Base-by-base conservation (phyloP, 768 basidiomycete species). In the Lactarius pseudohatsudake region DNA sequence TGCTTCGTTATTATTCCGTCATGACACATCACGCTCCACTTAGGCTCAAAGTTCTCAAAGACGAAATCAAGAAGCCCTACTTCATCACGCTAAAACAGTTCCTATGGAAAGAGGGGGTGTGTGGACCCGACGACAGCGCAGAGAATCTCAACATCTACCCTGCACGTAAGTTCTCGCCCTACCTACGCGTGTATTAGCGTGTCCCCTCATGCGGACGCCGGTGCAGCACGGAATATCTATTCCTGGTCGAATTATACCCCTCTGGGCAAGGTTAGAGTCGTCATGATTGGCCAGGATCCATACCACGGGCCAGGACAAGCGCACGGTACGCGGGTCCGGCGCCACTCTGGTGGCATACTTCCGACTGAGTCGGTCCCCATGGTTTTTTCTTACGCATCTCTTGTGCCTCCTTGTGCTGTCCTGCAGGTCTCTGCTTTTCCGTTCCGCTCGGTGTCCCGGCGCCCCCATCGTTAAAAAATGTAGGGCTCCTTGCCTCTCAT, bases 201-300 rank as follows among this genome's bases (percentile, higher is more conserved):
- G 40, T n/a, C 11, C 20, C 10, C 30, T 43, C 41, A 62, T 32
- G 61, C 22, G 47, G 28, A 45, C 61, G 18, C 28, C n/a, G 28
- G 26, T 61, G 56, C 74, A 89, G 95, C 94, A 16, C 80, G 82
- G 69, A 86, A 96, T 73, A 91, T 97, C 63, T 97, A 97, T 75
- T 82, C 92, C 15, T 98, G 95, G 95, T 92, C 92, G 3, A 84
- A 89, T 76, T 72, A 74, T 64, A 95, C 93, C 34, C 92, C 93
- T 3, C 79, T 97, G 18, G 89, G 91, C 15, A 86, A 87, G 68
- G 86, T 98, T 68, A 88, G 86, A 74, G 90, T 94, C 32, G 93
- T 97, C 58, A 93, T 97, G 65, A 83, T 98, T 62, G 90, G 91
- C 9, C 93, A 94, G 77, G 94, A 95, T 79, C 93, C 93, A 32